Evolutionary conservation across 2,329 filamentous ascomycete genomes (phyloP).

Genomic region (Scytalidium lignicola): DNA sequence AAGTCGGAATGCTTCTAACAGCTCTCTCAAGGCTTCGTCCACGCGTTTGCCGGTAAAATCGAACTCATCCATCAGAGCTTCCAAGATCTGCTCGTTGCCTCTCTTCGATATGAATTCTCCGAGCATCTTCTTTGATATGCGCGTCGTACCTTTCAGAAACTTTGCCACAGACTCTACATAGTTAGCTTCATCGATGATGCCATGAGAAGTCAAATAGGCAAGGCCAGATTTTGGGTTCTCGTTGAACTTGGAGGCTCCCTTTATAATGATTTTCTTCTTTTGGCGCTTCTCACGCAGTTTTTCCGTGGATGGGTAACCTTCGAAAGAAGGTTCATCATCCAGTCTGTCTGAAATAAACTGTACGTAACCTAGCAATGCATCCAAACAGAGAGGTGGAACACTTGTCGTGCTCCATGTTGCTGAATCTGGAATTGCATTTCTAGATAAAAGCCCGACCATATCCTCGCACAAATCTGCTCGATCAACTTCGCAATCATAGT

Average conservation of each 20-base stretch:
- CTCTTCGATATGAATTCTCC: constrained; percentile 93
- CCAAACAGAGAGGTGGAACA: constrained; percentile 88
- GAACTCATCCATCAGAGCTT: constrained; percentile 80
- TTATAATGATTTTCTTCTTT: constrained; percentile 83
- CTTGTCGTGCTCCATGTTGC: constrained; percentile 99
- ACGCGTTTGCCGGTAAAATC: constrained; percentile 83
- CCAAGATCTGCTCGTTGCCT: constrained; percentile 78
- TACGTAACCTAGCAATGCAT: constrained; percentile 84
- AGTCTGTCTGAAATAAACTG: constrained; percentile 88
- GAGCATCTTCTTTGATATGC: constrained; percentile 83
- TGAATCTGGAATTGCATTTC: constrained; percentile 94
- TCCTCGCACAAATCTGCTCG: constrained; percentile 91
- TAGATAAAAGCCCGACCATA: constrained; percentile 84
- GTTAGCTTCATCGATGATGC: constrained; percentile 72
- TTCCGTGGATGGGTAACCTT: constrained; percentile 62
- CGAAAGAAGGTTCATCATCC: constrained; percentile 59
- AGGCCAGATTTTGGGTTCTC: constrained; percentile 88
- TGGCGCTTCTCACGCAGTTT: constrained; percentile 65
- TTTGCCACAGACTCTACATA: constrained; percentile 75
- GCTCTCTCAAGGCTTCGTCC: constrained; percentile 79
- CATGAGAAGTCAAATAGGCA: constrained; percentile 76
- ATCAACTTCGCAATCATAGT: constrained; percentile 95
- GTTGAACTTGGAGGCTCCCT: constrained; percentile 87
- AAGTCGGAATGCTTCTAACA: constrained; percentile 89
- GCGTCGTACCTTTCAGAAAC: constrained; percentile 81